Evolutionary conservation across 23 red algal species (phyloP).

Genomic region (Gracilaria gracilis): DNA sequence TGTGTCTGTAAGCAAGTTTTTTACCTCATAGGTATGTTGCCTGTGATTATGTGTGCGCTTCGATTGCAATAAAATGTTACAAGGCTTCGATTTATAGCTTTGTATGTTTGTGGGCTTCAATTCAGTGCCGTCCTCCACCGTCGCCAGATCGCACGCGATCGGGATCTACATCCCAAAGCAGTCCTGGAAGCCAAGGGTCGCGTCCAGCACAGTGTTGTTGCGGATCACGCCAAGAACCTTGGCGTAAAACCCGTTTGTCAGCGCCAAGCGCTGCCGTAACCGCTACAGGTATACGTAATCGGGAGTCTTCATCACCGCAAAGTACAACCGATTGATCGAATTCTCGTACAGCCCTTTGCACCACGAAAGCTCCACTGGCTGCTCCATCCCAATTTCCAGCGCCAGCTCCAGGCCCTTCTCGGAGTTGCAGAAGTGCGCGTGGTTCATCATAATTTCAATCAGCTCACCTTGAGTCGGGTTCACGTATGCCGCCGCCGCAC

Average conservation of each 20-base stretch:
- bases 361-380: slow-evolving; percentile 44
- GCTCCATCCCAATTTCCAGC: slow-evolving; percentile 5
- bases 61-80: too few relatives aligned
- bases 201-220: slow-evolving; percentile 50
- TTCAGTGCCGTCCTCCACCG: too few relatives aligned
- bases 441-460: slow-evolving; percentile 36
- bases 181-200: slow-evolving; percentile 1
- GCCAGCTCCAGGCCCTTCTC: slow-evolving; percentile 47
- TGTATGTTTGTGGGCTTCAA: too few relatives aligned
- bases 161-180: slow-evolving; percentile 58
- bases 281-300: slow-evolving; percentile 68
- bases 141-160: slow-evolving; percentile 9
- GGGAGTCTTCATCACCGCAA: slow-evolving; percentile 45
- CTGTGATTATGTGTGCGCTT: too few relatives aligned
- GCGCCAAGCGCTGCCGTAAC: slow-evolving; percentile 27
- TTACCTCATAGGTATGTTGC: too few relatives aligned
- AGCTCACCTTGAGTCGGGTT: slow-evolving; percentile 36
- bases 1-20: too few relatives aligned
- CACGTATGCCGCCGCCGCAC: slow-evolving; percentile 22
- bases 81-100: too few relatives aligned
- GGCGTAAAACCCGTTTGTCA: slow-evolving; percentile 30
- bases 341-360: slow-evolving; percentile 63
- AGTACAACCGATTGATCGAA: slow-evolving; percentile 52
- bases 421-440: slow-evolving; percentile 61
- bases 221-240: slow-evolving; percentile 14